Base-by-base conservation (phyloP, 495 filamentous ascomycete genomes). In the Aspergillus taichungensis region DNA sequence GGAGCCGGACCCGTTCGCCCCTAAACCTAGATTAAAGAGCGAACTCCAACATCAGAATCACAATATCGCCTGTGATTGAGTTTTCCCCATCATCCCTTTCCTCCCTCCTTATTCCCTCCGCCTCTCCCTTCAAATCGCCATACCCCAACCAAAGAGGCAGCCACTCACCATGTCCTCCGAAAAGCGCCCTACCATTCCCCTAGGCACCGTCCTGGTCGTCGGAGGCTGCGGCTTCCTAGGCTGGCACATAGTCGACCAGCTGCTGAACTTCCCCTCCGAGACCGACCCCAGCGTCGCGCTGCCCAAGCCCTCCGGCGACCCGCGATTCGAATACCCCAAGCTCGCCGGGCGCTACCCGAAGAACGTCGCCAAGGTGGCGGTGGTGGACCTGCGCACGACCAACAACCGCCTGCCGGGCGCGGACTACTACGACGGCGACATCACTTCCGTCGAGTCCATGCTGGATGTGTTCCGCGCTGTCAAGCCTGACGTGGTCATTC, bases 401-500 rank as follows among this genome's bases (percentile, higher is more conserved):
- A 67, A 76, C 50, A 95, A 95, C 66, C 81, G 86, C 33, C 73
- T 82, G 13, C 77, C 84, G 5, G 78, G 79, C 39, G 82, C 90
- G 30, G 63, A 71, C 13, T 99, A 99, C 67, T 75, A 85, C 56
- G 77, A 89, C 45, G 85, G 82, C 57, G 91, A 97, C 61, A 88
- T 99, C 62, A 95, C 89, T 32, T 82, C 86, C 35, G 64, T 68
- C 41, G 74, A 72, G 40, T 71, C 72, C 42, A 73, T 95, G 55
- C 61, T 81, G 42, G 61, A 66, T 9, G 68, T 94, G 8, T 83
- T 97, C 61, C 57, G 72, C 11, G 75, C 76, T 41, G 69, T 83
- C 34, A 82, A 80, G 63, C 88, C 94, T n/a, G 80, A 88, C 53
- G 79, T 92, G 8, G 84, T 99, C 34, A 92, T 97, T 50, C 89